Evolutionary conservation across 2,329 filamentous ascomycete genomes (phyloP), one percentile per base, ranked within the genome.

Genomic region (Byssochlamys sp.): DNA sequence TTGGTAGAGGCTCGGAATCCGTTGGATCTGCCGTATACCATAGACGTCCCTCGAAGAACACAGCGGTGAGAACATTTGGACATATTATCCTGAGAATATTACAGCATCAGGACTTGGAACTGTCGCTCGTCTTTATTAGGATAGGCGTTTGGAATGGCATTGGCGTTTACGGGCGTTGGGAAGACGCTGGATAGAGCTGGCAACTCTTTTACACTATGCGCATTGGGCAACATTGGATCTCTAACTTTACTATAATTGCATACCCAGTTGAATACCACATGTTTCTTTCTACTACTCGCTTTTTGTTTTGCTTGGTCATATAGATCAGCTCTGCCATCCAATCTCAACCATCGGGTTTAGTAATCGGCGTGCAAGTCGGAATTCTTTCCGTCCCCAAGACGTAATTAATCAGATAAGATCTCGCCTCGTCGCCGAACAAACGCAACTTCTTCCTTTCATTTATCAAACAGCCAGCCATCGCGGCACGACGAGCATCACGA

Each of bases 21-120:
- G 56, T 63, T 63, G 52, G 69, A 71, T 58, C 58, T 74, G 53
- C 71, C 71, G 12, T 74, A 73, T 54, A 68, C 63, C n/a, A 67
- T 72, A 53, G 61, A 68, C 57, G 58, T 67, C 49, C 55, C 56
- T 57, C 62, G 58, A 27, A 58, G 56, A 25, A 29, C 31, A 9
- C 45, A 49, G 28, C 62, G 61, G 57, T 33, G 54, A 58, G 9
- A 58, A 33, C 28, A 48, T 39, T 55, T 24, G 35, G 48, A 27
- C 45, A 27, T 55, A 26, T 26, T 35, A 27, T 25, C n/a, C 52
- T 14, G n/a, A 11, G 31, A 19, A 19, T 19, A 28, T 55, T 55
- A n/a, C 6, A 50, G 9, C 52, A 11, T 45, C n/a, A n/a, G 39
- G 39, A 19, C 12, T 19, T 52, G 54, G 28, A 2, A 48, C 25